Base-by-base conservation (phyloP, 192 early-diverging fungal species). In the Dissophora ornata region DNA sequence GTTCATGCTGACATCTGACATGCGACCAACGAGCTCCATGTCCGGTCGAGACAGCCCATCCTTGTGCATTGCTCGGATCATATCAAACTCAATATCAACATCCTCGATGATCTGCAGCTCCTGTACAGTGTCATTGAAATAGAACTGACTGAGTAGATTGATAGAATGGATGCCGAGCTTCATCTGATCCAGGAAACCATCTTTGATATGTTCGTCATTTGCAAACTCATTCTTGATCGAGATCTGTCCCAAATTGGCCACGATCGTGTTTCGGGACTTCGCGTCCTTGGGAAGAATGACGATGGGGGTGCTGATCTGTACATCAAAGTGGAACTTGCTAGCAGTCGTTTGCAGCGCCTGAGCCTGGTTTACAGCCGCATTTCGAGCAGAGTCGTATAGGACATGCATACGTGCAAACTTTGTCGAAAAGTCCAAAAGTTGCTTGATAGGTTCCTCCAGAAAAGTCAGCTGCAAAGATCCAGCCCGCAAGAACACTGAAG, bases 351-450 rank as follows among this genome's bases (percentile, higher is more conserved):
- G 91, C 33, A 94, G 83, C 48, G 95, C 91, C 12, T 85, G 83
- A 12, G 94, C 92, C 56, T 90, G 87, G 47, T 94, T 83, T 4
- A 92, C 82, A 5, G 95, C 93, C 0, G 95, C 94, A 57, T 89
- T 83, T 0, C 97, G 81, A 2, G 97, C 97, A n/a, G 88, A 83
- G 62, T 98, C 97, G 70, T 94, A 90, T 9, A 96, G 56, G 26
- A 84, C 84, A 59, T 96, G 91, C 94, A 98, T 95, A 26, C 90
- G 84, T 0, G 90, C 86, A 81, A 98, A 97, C 64, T 96, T 90
- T 57, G 87, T 91, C 2, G 94, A 85, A 69, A 90, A 99, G 26
- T 82, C 85, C 65, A 94, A 83, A 5, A 98, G 75, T 46, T 90
- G 85, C 22, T 74, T 67, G 41, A 95, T 80, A 25, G 93, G 86